Evolutionary conservation across 1,139 yeast genomes (phyloP), one percentile per base, ranked within the genome.

Genomic region (Yamadazyma diddensiae): DNA sequence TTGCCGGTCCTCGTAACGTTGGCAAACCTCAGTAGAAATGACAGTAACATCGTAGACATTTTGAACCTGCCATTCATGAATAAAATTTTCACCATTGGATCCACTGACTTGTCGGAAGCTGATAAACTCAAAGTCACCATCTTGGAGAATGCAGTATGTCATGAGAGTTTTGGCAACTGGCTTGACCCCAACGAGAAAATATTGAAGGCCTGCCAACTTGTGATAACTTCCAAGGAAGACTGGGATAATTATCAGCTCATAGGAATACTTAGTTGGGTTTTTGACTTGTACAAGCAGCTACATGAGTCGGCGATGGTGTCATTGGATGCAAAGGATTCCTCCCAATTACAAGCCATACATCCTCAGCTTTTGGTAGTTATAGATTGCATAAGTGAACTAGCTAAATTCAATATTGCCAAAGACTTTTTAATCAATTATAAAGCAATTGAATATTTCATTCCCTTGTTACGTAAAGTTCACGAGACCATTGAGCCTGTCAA

Each of bases 191-290:
- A 43, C 51, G 11, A 55, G 18, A 13, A 14, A 6, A 2, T 9
- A 10, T 25, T 33, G 3, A 32, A 38, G 13, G 28, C 26, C 4
- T 26, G 39, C 13, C 48, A 44, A 23, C 10, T 44, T 1, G 28
- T 39, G 8, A 32, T 44, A 2, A 41, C 82, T 0, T 69, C 76
- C 24, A 68, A 59, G 34, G 72, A 66, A 7, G 59, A 58, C 18
- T 80, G 85, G 84, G 64, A 69, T 35, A 70, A 71, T 30, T 64
- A 63, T 31, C 65, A 78, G 38, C 45, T 77, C 8, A 66, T 74
- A 0, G 71, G 70, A 2, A 59, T 81, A 10, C 55, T 80, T 33
- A 60, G 77, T 0, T 81, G 88, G 87, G 51, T 63, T 12, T 59
- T 60, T 38, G 70, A 68, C 16, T 46, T 70, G 24, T 71, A 66